phyloP scores from a whole-genome alignment of 805 yeast species.

The Yarrowia phangngaensis region DNA sequence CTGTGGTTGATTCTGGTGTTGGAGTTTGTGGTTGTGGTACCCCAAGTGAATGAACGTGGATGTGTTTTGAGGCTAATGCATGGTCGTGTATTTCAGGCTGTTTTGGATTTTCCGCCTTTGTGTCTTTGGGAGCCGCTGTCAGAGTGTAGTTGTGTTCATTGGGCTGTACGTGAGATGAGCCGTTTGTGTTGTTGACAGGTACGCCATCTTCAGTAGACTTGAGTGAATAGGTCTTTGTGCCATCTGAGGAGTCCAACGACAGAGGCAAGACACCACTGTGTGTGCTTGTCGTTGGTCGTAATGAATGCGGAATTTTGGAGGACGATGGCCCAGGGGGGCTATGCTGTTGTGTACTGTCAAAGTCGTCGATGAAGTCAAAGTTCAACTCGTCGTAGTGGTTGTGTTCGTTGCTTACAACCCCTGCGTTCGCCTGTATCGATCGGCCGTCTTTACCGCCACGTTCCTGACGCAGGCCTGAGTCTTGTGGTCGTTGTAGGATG shows the following conservation, averaged over 20 bases:
- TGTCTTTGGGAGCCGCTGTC: no score
- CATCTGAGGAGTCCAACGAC: constrained; percentile 11
- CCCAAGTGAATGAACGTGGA: no score
- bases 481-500: constrained; percentile 4
- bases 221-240: constrained; percentile 2
- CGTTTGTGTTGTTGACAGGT: no score
- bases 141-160: background rate
- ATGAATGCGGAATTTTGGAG: constrained; percentile 22
- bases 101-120: no score
- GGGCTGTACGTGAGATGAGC: no score
- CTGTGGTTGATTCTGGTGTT: constrained; percentile 6
- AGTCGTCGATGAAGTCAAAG: no score
- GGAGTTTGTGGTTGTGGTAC: constrained; percentile 8
- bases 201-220: constrained; percentile 7
- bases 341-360: constrained; percentile 6
- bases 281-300: constrained; percentile 4
- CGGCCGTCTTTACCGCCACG: constrained; percentile 3
- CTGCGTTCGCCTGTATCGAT: constrained; percentile 14
- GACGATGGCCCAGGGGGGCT: constrained; percentile 8
- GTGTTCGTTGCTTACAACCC: no score
- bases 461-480: constrained; percentile 14
- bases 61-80: no score
- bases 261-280: constrained; percentile 14
- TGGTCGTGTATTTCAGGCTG: no score
- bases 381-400: no score